Evolutionary conservation across 768 basidiomycete species (phyloP).

Genomic region (Kwoniella mangroviensis): DNA sequence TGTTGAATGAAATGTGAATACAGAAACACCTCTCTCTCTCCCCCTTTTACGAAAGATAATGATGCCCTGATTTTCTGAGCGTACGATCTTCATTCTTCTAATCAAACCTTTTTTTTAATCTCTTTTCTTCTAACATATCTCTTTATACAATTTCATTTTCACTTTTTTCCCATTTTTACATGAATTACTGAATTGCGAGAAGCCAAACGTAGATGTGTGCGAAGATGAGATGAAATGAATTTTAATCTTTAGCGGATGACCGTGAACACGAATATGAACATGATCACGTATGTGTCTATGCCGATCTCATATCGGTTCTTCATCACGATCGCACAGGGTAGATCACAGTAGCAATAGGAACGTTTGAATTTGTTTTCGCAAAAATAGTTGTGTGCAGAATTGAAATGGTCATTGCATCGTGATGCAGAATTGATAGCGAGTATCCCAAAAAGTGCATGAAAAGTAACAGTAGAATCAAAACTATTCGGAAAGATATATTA

Average conservation of each 20-base stretch:
- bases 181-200: neutral
- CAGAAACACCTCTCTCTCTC: neutral
- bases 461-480: neutral
- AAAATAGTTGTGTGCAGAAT: too few species aligned
- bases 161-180: neutral
- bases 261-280: neutral
- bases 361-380: too few species aligned
- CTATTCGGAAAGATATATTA: neutral
- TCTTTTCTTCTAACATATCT: too few species aligned
- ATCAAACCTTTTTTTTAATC: neutral
- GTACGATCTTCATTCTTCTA: neutral
- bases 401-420: too few species aligned
- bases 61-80: neutral
- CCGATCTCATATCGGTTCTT: too few species aligned
- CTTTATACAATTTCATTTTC: neutral
- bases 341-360: too few species aligned
- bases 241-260: neutral
- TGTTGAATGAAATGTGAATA: neutral
- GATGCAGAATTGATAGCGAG: neutral
- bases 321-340: too few species aligned
- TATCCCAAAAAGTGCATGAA: neutral
- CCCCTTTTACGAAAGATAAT: slow-evolving; percentile 1
- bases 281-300: too few species aligned
- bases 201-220: neutral
- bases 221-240: neutral